Percentiles rank a stretch among this genome's conserved stretches.
These are phyloP conservation scores for Pisolithus marmoratus DNA, from an alignment of 768 basidiomycete species.

Conservation along the genomic window DNA sequence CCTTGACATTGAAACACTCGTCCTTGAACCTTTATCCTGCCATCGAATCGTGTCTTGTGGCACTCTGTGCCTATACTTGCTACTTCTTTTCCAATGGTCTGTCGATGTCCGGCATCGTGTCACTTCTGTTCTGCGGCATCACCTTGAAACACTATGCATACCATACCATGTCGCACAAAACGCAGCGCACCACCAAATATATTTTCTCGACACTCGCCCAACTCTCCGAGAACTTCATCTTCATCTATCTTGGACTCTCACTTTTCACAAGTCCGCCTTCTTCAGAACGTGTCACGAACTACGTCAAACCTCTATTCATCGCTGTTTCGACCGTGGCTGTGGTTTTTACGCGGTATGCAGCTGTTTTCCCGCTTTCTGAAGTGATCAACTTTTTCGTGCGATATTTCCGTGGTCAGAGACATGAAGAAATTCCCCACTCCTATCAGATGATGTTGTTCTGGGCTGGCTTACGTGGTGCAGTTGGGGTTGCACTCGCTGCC, in stretches of 20 bases:
- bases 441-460: slow-evolving; percentile 99
- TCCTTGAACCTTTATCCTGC: slow-evolving; percentile 81
- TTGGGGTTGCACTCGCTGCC: slow-evolving; percentile 94
- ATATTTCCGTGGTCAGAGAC: slow-evolving; percentile 78
- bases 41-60: slow-evolving; percentile 95
- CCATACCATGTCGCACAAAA: slow-evolving; percentile 95
- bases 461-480: slow-evolving; percentile 95
- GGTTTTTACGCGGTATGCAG: slow-evolving; percentile 89
- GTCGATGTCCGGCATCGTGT: slow-evolving; percentile 94
- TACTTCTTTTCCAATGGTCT: slow-evolving; percentile 99
- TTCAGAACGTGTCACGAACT: slow-evolving; percentile 68
- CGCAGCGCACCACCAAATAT: slow-evolving; percentile 91
- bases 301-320: slow-evolving; percentile 95
- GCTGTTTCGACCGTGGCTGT: slow-evolving; percentile 87
- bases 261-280: slow-evolving; percentile 89
- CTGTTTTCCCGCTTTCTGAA: slow-evolving; percentile 93
- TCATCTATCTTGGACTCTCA: slow-evolving; percentile 95
- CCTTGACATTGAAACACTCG: slow-evolving; percentile 91
- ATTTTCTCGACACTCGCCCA: slow-evolving; percentile 93
- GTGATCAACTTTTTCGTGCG: slow-evolving; percentile 89
- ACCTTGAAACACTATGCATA: slow-evolving; percentile 99
- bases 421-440: slow-evolving; percentile 91
- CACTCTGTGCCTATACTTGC: slow-evolving; percentile 90
- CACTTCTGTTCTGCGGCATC: slow-evolving; percentile 96
- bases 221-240: slow-evolving; percentile 98